Base-by-base conservation (phyloP, 257 asterid genomes). In the Rehmannia glutinosa region DNA sequence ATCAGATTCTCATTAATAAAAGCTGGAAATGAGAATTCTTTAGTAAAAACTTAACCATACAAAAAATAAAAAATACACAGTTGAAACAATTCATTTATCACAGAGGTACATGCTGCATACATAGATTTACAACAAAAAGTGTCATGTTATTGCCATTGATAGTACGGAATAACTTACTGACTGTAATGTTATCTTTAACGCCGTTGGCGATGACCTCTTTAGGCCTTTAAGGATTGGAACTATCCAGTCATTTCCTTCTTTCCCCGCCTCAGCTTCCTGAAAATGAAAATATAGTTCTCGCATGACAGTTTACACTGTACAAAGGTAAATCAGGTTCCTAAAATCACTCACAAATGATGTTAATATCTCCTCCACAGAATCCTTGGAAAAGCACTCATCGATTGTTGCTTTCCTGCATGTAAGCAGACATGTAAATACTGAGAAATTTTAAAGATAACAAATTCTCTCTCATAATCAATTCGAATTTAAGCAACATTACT, bases 231-330 rank as follows among this genome's bases (percentile, higher is more conserved):
- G 87, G 70, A 86, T 75, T 0, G 88, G 75, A 58, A 21, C 60
- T n/a, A 90, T 88, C 99, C 99, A 90, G 19, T 62, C 84, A 64
- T 83, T 93, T 66, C 91, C 97, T 62, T 86, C 96, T 81, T 90
- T 85, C 71, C n/a, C 81, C 1, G 90, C 90, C 80, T 93, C 99
- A 42, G 80, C 88, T 80, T 83, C 97, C 99, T 93, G 83, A 60
- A 68, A 51, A 70, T 21, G 8, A 25, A 35, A 24, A 60, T 16
- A 74, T 17, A 28, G 41, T 50, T 62, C 16, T 24, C 23, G 27
- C n/a, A n/a, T n/a, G 32, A 32, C 16, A 54, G 42, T 64, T 20
- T 20, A 52, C 17, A 57, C 1, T 24, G 28, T 42, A 27, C 27
- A 69, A 42, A 35, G 1, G 58, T 42, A 13, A 13, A 65, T 3